A percentile compares a stretch with the other conserved stretches of the same genome.
These are phyloP conservation scores for Cymbidium sinense DNA, from an alignment of 106 monocot species.

Conservation along the genomic window DNA sequence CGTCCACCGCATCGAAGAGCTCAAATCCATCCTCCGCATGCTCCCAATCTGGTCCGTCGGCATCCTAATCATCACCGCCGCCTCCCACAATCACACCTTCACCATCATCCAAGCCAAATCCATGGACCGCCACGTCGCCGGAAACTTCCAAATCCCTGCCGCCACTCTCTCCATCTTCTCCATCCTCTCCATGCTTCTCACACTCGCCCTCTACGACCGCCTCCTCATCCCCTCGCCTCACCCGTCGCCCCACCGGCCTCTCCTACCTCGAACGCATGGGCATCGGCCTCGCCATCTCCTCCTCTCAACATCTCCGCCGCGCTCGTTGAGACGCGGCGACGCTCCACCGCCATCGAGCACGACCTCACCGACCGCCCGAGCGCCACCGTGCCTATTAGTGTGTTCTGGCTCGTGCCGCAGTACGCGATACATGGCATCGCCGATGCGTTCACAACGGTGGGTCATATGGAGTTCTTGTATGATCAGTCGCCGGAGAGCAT, in stretches of 20 bases:
- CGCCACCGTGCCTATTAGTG: conserved; percentile 14
- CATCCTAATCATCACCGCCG: conserved; percentile 19
- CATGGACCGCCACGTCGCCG: conserved; percentile 38
- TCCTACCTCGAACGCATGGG: conserved; percentile 33
- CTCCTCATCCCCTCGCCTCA: conserved; percentile 30
- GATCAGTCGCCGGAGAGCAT: conserved; percentile 46
- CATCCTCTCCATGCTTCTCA: conserved; percentile 16
- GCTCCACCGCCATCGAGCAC: conserved; percentile 12
- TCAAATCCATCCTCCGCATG: conserved; percentile 43
- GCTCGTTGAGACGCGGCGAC: conserved; percentile 19
- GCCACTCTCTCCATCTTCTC: conserved; percentile 31
- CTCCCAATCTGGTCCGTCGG: conserved; percentile 45
- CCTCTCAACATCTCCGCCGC: conserved; percentile 16
- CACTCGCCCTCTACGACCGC: conserved; percentile 31
- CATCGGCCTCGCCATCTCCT: conserved; percentile 27
- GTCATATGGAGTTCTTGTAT: conserved; percentile 36
- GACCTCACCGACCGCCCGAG: conserved; percentile 14
- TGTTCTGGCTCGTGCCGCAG: conserved; percentile 45
- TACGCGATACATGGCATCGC: conserved; percentile 29
- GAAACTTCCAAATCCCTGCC: conserved; percentile 23
- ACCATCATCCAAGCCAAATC: conserved; percentile 32
- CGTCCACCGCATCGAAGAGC: conserved; percentile 47
- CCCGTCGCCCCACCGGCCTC: conserved; percentile 24
- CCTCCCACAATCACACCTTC: conserved; percentile 41
- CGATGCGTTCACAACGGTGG: conserved; percentile 28